These are phyloP conservation scores for Lignosus rhinocerotis DNA, from an alignment of 1,284 basidiomycete species.

Conservation along the genomic window DNA sequence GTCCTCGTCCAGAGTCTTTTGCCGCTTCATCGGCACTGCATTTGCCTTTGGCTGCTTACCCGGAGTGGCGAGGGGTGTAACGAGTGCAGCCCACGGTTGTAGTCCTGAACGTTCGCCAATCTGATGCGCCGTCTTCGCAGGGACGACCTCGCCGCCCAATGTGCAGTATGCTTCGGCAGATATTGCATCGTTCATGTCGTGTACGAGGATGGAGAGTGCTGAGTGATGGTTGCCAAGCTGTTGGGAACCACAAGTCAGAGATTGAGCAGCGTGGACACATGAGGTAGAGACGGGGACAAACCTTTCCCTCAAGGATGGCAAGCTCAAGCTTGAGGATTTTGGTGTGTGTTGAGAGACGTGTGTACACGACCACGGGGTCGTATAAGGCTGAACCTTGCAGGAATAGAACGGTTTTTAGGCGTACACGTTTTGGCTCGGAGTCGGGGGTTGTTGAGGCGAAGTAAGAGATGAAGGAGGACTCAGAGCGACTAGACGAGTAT, in stretches of 20 bases:
- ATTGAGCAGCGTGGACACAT: background rate
- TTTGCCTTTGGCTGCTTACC: constrained; percentile 23
- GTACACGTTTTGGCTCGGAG: constrained; percentile 68
- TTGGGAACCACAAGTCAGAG: background rate
- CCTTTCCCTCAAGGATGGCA: constrained; percentile 83
- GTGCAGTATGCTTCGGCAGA: constrained; percentile 85
- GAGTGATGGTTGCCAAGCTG: constrained; percentile 67
- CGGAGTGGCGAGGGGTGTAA: constrained; percentile 32
- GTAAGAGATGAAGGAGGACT: constrained; percentile 62
- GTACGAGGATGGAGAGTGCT: constrained; percentile 70
- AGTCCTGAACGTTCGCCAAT: constrained; percentile 55
- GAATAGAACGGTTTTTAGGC: constrained; percentile 78
- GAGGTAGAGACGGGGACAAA: constrained; percentile 33
- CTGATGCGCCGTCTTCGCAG: constrained; percentile 55
- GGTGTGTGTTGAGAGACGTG: constrained; percentile 47
- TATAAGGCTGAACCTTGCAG: constrained; percentile 75
- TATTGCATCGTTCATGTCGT: constrained; percentile 68
- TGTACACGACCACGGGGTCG: constrained; percentile 51
- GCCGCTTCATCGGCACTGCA: constrained; percentile 33
- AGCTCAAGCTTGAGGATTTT: constrained; percentile 69
- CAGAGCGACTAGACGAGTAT: constrained; percentile 59
- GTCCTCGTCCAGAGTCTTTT: constrained; percentile 51
- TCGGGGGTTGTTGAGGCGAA: constrained; percentile 70
- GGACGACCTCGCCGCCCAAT: constrained; percentile 70
- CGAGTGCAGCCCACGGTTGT: constrained; percentile 56